Evolutionary conservation across 306 rosid species (phyloP), one percentile per base, ranked within the genome.

Genomic region (Malus sylvestris): DNA sequence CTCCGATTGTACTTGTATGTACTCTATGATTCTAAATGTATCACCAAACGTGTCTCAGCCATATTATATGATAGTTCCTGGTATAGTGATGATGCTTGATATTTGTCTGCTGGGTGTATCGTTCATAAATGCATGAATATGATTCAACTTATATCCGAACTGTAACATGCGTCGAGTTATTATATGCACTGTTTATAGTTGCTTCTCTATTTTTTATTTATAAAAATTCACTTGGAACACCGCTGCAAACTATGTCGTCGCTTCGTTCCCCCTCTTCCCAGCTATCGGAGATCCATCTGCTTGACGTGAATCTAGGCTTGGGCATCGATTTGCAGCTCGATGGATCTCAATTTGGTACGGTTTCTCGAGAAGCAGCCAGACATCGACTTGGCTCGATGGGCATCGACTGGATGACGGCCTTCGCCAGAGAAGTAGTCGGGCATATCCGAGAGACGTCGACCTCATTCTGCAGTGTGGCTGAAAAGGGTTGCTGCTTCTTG

Each of bases 71-170:
- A 83, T 70, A 73, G 80, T 55, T 80, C 74, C 78, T 74, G 64
- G 85, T 67, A 27, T 78, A 27, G 71, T 70, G 74, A 27, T 51
- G 58, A 79, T 65, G 65, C 83, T 81, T 53, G 71, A 52, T 75
- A 61, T 30, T 35, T 82, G 88, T 87, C 67, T 75, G 72, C 73
- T 51, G 82, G 77, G 51, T 80, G 77, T 81, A 72, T 19, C 35
- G 60, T 60, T 79, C 64, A 20, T 66, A 25, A 82, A 77, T 81
- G 63, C 55, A 4, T 60, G 77, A 38, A 22, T 74, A 66, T 46
- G 16, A 19, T 76, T 49, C 67, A 14, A 57, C 53, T 23, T 42
- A 18, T 62, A 7, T 7, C 70, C 15, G 3, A 61, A 44, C 46
- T 12, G n/a, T 5, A 10, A 61, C 22, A 6, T 57, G 30, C 42